Evolutionary conservation across 768 basidiomycete genomes (phyloP).

Genomic region (Bullera alba): DNA sequence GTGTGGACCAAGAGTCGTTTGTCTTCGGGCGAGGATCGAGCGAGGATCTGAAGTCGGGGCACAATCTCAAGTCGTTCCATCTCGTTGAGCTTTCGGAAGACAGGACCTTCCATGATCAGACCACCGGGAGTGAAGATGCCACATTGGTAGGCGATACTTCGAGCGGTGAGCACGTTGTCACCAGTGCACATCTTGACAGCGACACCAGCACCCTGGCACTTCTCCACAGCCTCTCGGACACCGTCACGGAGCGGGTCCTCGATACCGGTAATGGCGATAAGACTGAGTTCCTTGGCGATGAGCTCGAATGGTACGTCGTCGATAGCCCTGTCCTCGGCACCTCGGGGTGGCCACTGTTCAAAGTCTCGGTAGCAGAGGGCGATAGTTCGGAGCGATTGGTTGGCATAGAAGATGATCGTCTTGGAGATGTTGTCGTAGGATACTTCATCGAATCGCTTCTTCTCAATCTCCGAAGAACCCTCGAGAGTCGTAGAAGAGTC

Average conservation of each 20-base stretch:
- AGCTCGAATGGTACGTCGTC: slow-evolving; percentile 54
- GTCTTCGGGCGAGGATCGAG: slow-evolving; percentile 94
- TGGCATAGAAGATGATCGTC: slow-evolving; percentile 96
- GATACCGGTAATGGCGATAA: slow-evolving; percentile 87
- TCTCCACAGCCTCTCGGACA: slow-evolving; percentile 78
- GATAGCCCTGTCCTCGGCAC: slow-evolving; percentile 11
- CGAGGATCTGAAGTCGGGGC: slow-evolving; percentile 89
- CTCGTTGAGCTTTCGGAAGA: slow-evolving; percentile 70
- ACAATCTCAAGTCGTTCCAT: slow-evolving; percentile 71
- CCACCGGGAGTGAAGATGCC: slow-evolving; percentile 91
- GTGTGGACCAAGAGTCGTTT: slow-evolving; percentile 89
- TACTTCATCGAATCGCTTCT: slow-evolving; percentile 65
- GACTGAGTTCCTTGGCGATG: slow-evolving; percentile 65
- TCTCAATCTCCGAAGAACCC: no score
- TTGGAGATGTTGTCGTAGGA: slow-evolving; percentile 72
- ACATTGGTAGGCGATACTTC: slow-evolving; percentile 94
- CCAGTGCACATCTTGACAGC: slow-evolving; percentile 97
- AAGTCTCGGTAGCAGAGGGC: slow-evolving; percentile 90
- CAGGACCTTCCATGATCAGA: slow-evolving; percentile 95
- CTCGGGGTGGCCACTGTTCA: slow-evolving; percentile 68
- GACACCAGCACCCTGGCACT: slow-evolving; percentile 83
- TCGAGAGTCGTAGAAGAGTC: slow-evolving; percentile 53
- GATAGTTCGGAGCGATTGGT: slow-evolving; percentile 89
- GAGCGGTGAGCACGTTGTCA: slow-evolving; percentile 71
- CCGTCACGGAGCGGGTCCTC: slow-evolving; percentile 91